Base-by-base conservation (phyloP, 805 yeast genomes). In the Ogataea kodamae region DNA sequence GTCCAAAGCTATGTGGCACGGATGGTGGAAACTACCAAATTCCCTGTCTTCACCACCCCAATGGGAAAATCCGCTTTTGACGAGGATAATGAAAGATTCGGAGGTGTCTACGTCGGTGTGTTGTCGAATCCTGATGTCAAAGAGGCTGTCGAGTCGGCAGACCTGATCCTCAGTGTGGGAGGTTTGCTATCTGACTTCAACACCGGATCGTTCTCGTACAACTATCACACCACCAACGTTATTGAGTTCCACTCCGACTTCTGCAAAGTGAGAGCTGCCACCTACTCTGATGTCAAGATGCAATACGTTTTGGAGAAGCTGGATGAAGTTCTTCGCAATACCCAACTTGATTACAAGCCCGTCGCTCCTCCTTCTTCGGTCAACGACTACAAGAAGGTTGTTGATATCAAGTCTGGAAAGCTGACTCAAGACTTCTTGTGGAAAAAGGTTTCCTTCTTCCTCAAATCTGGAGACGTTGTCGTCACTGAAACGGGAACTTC, bases 81-180 rank as follows among this genome's bases (percentile, higher is more conserved):
- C 61, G 95, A 85, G 64, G 69, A 69, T 42, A 71, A 77, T 58
- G 74, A 77, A 43, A 67, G 85, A 62, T 85, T 75, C 62, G 87
- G 86, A 48, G 95, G 95, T 62, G 86, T 81, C 38, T 85, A 85
- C 59, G 84, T 84, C 39, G 95, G 95, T 50, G 70, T 82, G n/a
- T 65, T 86, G 50, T 80, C 94, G 12, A 64, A 66, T 38, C 86
- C 86, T 40, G 82, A 71, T 43, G 86, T 82, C 35, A 77, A 78
- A 57, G 76, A 73, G 43, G 73, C 78, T 22, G 88, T 82, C 37
- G 90, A 83, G 61, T 57, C 72, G 25, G 70, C 89, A 25, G 95
- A 85, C 63, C 70, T 84, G 60, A 70, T 85, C 37, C 60, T 85
- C 41, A 79, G 90, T 20, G 72, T 84, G 49, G 95, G 95, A 61